Evolutionary conservation across 2,329 filamentous ascomycete genomes (phyloP).

Genomic region (Dothistroma septosporum): DNA sequence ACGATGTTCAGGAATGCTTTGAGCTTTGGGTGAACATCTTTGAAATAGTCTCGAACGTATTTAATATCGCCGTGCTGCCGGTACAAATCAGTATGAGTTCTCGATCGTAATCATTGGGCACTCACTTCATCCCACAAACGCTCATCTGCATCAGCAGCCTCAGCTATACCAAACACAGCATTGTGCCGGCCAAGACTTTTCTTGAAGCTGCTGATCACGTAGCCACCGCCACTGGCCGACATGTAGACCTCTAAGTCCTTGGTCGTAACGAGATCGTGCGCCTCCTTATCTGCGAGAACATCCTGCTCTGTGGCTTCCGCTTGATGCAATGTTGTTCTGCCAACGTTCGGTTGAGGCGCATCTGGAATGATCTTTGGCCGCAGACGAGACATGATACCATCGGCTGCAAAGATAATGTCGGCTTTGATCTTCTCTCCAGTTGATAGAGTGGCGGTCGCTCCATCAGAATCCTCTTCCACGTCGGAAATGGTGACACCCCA

Average conservation of each 20-base stretch:
- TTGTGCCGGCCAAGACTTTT: not conserved
- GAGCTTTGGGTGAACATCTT: not conserved
- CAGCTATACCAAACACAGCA: constrained; percentile 4
- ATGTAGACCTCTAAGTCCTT: constrained; percentile 8
- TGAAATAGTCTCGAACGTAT: constrained; percentile 4
- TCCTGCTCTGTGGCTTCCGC: not conserved
- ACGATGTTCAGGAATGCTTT: constrained; percentile 2
- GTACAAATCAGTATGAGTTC: not conserved
- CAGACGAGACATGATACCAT: constrained; percentile 6
- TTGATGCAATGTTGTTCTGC: constrained; percentile 4
- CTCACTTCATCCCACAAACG: constrained; percentile 7
- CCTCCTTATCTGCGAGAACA: not conserved
- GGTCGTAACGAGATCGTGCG: not conserved
- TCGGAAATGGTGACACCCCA: constrained; percentile 3
- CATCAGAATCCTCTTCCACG: not conserved
- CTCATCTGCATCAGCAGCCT: constrained; percentile 2
- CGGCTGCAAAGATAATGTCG: constrained; percentile 9
- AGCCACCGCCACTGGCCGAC: not conserved
- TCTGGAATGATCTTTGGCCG: constrained; percentile 1
- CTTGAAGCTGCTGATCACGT: constrained; percentile 2
- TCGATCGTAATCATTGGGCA: not conserved
- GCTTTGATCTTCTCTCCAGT: constrained; percentile 3
- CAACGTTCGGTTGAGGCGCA: not conserved
- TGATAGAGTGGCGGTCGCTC: not conserved
- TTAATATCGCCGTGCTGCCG: constrained; percentile 7